Evolutionary conservation across 805 yeast genomes (phyloP).

Genomic region (Kazachstania africana): DNA sequence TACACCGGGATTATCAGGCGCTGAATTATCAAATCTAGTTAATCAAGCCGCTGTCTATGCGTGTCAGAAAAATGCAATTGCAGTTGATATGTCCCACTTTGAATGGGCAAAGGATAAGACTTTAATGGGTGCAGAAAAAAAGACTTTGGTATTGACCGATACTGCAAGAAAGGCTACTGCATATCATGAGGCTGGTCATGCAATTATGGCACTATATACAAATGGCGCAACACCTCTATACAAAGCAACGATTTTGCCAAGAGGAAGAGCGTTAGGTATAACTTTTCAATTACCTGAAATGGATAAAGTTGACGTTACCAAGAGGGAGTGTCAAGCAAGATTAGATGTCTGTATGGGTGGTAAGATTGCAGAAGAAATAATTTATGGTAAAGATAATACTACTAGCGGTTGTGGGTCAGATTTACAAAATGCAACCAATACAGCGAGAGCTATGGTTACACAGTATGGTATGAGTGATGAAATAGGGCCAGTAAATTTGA

Average conservation of each 20-base stretch:
- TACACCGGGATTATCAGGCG: slow-evolving; percentile 97
- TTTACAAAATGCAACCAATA: slow-evolving; percentile 75
- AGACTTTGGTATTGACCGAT: slow-evolving; percentile 95
- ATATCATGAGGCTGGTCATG: slow-evolving; percentile 98
- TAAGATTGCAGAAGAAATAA: slow-evolving; percentile 88
- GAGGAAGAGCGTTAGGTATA: slow-evolving; percentile 93
- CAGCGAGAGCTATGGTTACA: slow-evolving; percentile 95
- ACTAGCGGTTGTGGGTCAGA: slow-evolving; percentile 95
- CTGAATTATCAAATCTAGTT: slow-evolving; percentile 88
- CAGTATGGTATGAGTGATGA: slow-evolving; percentile 91
- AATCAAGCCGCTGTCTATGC: slow-evolving; percentile 98
- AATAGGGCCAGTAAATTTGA: slow-evolving; percentile 83
- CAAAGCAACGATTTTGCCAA: slow-evolving; percentile 92
- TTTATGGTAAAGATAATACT: slow-evolving; percentile 83
- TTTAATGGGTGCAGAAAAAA: slow-evolving; percentile 94
- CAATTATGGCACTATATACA: slow-evolving; percentile 92
- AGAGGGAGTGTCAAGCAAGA: slow-evolving; percentile 78
- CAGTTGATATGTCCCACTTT: slow-evolving; percentile 82
- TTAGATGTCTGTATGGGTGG: slow-evolving; percentile 99
- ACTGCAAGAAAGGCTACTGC: slow-evolving; percentile 91
- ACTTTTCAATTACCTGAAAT: slow-evolving; percentile 97
- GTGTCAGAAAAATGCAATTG: slow-evolving; percentile 79
- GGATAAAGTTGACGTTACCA: slow-evolving; percentile 93
- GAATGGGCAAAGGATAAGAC: slow-evolving; percentile 99
- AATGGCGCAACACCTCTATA: slow-evolving; percentile 90